Percentiles rank a stretch among this genome's conserved stretches.
Conservation (phyloP, 345 rosid species). For the Salix arbutifolia region DNA sequence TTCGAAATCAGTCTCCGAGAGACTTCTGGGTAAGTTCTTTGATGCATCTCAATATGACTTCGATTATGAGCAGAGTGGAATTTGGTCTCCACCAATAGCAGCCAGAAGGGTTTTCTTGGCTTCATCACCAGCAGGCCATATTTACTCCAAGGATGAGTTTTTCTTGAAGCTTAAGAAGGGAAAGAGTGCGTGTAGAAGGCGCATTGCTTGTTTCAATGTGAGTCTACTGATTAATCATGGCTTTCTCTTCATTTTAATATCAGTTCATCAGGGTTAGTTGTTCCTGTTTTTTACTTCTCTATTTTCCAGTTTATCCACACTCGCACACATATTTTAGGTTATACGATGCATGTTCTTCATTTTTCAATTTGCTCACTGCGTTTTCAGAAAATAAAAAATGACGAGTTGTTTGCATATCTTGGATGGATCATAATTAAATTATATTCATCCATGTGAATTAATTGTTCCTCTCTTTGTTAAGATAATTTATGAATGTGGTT, state of each 20-base stretch:
- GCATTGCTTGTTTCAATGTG: conserved; percentile 18
- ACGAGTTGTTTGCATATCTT: not conserved
- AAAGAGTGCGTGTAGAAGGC: conserved; percentile 8
- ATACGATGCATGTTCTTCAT: not conserved
- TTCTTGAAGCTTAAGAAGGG: conserved; percentile 16
- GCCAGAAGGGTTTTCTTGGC: conserved; percentile 22
- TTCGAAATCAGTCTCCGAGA: conserved; percentile 25
- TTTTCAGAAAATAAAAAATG: not conserved
- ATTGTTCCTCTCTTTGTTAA: not conserved
- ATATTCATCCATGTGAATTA: not conserved
- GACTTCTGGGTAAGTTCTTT: conserved; percentile 37
- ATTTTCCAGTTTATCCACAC: not conserved
- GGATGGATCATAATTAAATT: not conserved
- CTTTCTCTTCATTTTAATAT: not conserved
- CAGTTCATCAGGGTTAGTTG: not conserved
- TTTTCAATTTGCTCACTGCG: not conserved
- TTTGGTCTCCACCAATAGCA: conserved; percentile 42
- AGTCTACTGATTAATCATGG: not conserved
- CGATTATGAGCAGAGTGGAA: conserved; percentile 35
- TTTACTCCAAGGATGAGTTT: not conserved
- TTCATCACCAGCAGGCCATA: conserved; percentile 20
- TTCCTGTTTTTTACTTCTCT: not conserved
- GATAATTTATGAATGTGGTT: not conserved
- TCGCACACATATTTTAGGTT: not conserved
- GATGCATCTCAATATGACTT: conserved; percentile 39